Base-by-base conservation (phyloP, 805 yeast species). In the Tetrapisispora arboricola region DNA sequence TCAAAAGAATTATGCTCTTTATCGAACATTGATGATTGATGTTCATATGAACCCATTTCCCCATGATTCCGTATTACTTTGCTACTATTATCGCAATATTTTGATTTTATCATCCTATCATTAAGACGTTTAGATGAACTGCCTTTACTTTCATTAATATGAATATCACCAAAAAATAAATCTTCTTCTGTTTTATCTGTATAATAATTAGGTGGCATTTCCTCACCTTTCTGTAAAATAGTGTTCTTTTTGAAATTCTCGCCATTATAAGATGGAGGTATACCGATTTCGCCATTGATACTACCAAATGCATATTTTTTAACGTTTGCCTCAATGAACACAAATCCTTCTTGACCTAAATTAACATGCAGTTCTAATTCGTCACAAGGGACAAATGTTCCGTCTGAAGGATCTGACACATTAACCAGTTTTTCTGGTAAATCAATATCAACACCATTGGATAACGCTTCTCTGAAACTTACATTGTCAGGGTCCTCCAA, bases 311-410 rank as follows among this genome's bases (percentile, higher is more conserved):
- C 87, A 84, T 90, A 84, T 55, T 80, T 83, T 53, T 84, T 83
- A 19, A 84, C 88, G 60, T 84, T 84, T 0, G 80, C 94, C 56
- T 84, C 92, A 37, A 84, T 82, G 54, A 78, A 82, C 1, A 84
- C 90, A 60, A 68, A 84, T 2, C 94, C 94, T 35, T 73, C 57
- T 57, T 83, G 90, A 1, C 94, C 94, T 38, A 84, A 51, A 52
- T 80, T 84, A 3, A 81, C 82, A 48, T 78, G 83, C 22, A 80
- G 46, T 36, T 58, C 60, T 20, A 55, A 53, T 36, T 54, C 57
- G 34, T 54, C 61, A 31, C 63, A 50, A n/a, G 49, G 45, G 20
- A 55, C 41, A 12, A 40, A 44, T 19, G 49, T 49, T 11, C 41
- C 47, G 18, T 38, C 41, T 21, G 45, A 40, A 1, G 51, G 45